Evolutionary conservation across 345 rosid genomes (phyloP).

Genomic region (Ricinus communis): DNA sequence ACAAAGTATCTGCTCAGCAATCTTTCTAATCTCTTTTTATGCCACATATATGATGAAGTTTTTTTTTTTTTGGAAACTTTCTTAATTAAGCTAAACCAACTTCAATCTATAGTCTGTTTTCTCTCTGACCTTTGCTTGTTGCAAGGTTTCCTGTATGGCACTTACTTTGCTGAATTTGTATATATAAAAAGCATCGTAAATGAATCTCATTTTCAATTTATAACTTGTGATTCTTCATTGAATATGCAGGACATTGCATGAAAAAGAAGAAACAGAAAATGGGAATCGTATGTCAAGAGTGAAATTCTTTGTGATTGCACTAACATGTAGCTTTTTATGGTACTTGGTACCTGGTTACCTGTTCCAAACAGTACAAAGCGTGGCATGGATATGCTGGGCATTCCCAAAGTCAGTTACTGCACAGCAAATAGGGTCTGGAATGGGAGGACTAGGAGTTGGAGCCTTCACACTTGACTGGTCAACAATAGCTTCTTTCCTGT

Average conservation of each 20-base stretch:
- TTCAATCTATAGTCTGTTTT: no score
- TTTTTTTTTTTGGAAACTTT: no score
- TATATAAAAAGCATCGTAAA: no score
- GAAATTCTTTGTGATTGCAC: constrained; percentile 42
- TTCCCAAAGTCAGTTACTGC: constrained; percentile 43
- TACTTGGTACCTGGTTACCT: constrained; percentile 40
- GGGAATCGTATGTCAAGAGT: constrained; percentile 30
- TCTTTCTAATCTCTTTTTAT: no score
- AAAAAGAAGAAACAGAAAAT: constrained; percentile 27
- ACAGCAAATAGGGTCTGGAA: constrained; percentile 48
- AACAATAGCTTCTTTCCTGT: constrained; percentile 36
- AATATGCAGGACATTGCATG: constrained; percentile 41
- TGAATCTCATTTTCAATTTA: no score
- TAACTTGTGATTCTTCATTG: no score
- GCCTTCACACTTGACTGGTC: constrained; percentile 47
- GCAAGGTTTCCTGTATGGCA: no score
- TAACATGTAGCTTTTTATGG: constrained; percentile 43
- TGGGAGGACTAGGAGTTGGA: constrained; percentile 39
- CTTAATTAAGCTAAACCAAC: no score
- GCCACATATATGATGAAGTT: no score
- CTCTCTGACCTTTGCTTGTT: no score
- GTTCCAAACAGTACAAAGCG: constrained; percentile 34
- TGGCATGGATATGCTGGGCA: constrained; percentile 47
- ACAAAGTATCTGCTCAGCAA: no score
- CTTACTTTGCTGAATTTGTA: no score